Evolutionary conservation across 371 early-diverging fungal genomes (phyloP).

Genomic region (Mucor mucedo): DNA sequence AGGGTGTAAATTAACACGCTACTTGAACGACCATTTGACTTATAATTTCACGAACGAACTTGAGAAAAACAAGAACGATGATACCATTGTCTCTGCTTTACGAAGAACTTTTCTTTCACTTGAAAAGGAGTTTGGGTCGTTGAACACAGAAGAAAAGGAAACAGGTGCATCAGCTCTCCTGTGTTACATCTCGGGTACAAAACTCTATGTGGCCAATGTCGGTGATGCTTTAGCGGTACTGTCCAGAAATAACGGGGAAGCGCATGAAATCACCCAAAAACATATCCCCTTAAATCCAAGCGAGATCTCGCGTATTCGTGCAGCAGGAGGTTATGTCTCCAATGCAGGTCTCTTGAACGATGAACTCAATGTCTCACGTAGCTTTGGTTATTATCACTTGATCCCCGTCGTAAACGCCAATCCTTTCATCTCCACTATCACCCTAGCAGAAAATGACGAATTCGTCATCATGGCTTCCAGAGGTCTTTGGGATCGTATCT

Average conservation of each 20-base stretch:
- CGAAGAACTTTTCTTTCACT: constrained; percentile 78
- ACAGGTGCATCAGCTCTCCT: constrained; percentile 78
- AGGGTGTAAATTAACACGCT: constrained; percentile 70
- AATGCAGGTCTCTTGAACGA: constrained; percentile 77
- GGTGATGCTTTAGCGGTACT: constrained; percentile 89
- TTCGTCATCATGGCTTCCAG: constrained; percentile 88
- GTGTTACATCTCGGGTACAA: constrained; percentile 81
- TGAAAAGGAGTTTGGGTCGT: constrained; percentile 75
- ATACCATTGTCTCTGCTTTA: constrained; percentile 65
- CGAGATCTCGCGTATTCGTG: constrained; percentile 82
- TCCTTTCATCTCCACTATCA: constrained; percentile 76
- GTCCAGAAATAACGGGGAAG: constrained; percentile 76
- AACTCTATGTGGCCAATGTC: constrained; percentile 88
- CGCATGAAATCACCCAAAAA: constrained; percentile 74
- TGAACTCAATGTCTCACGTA: constrained; percentile 77
- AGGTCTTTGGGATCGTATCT: constrained; percentile 85
- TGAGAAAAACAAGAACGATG: constrained; percentile 59
- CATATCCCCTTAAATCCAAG: constrained; percentile 74
- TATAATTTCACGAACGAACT: constrained; percentile 76
- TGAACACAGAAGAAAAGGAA: constrained; percentile 55
- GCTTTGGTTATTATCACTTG: constrained; percentile 87
- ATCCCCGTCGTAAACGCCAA: constrained; percentile 88
- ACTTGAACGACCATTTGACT: constrained; percentile 74
- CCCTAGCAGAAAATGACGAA: constrained; percentile 85
- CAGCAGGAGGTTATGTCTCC: constrained; percentile 84